These are phyloP conservation scores for Trypanosoma grayi DNA, from an alignment of 208 protist species.

Conservation along the genomic window DNA sequence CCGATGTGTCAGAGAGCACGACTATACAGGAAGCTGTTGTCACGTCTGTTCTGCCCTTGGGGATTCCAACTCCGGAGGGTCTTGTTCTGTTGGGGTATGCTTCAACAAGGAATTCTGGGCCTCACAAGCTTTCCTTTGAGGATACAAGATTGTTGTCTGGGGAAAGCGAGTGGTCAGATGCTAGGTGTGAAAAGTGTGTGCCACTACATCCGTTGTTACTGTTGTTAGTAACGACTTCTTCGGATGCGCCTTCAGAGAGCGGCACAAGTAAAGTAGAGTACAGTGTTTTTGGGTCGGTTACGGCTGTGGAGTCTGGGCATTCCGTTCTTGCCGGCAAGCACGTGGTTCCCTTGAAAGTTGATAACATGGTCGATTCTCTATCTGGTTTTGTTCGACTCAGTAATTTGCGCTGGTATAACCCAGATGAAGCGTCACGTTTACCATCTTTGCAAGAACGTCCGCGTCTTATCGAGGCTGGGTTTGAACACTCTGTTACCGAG, in stretches of 20 bases:
- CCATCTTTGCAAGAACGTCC: background rate
- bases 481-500: constrained; percentile 14
- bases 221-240: constrained; percentile 38
- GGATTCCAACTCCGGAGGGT: background rate
- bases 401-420: constrained; percentile 29
- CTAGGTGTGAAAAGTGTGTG: background rate
- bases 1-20: constrained; percentile 29
- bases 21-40: constrained; percentile 35
- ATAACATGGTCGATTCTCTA: constrained; percentile 65
- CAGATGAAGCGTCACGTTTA: background rate
- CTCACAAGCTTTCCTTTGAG: constrained; percentile 61
- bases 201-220: constrained; percentile 24
- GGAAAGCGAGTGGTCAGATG: constrained; percentile 4
- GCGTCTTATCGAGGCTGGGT: constrained; percentile 1
- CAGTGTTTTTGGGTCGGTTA: constrained; percentile 29
- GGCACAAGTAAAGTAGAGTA: constrained; percentile 42
- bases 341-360: constrained; percentile 40
- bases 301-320: background rate
- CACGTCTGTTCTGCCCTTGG: constrained; percentile 22
- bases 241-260: background rate
- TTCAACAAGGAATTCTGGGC: constrained; percentile 35
- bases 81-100: constrained; percentile 32
- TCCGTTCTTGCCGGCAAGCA: constrained; percentile 5
- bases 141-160: constrained; percentile 30
- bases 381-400: constrained; percentile 45